Base-by-base conservation (phyloP, 1,284 basidiomycete genomes). In the Puccinia polysora region DNA sequence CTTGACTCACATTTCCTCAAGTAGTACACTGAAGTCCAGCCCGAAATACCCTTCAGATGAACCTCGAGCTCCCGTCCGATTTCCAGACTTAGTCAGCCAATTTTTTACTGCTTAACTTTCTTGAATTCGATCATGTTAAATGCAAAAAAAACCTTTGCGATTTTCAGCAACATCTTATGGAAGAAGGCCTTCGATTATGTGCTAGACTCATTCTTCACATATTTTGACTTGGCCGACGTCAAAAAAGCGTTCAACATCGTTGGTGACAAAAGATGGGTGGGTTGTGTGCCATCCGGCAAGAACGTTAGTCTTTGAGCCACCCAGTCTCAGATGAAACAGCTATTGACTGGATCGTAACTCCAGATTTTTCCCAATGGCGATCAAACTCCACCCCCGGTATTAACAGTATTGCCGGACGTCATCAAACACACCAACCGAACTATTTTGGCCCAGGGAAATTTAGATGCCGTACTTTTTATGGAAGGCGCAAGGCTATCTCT, bases 31-130 rank as follows among this genome's bases (percentile, higher is more conserved):
- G 30, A 58, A 7, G 28, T 56, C 38, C 1, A 20, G 25, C 2
- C 25, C 40, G 18, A 3, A 6, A 2, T 36, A 5, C 15, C 2
- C 25, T 18, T 23, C 15, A 63, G 59, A 63, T 63, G 59, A 63
- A 49, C 43, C 25, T 12, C 3, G n/a, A 43, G 18, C 43, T 63
- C 32, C 59, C 59, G 1, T 7, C 15, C 3, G 59, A 28, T 28
- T 63, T 63, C 14, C 38, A 63, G 15, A 45, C 43, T 12, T 63
- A 63, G 59, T 63, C 1, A 63, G 59, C 47, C 14, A 45, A n/a
- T 45, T 10, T 45, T 45, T 45, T 45, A 10, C n/a, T 45, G 40
- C 40, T n/a, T 18, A 40, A 60, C 25, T 10, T 25, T 4, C 10
- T 6, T 23, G 10, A 56, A 23, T 6, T 56, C 32, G 6, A 10